Percentiles rank a stretch among this genome's conserved stretches.
Evolutionary conservation across 2,329 filamentous ascomycete genomes (phyloP).

Genomic region (Monosporascus sp.): DNA sequence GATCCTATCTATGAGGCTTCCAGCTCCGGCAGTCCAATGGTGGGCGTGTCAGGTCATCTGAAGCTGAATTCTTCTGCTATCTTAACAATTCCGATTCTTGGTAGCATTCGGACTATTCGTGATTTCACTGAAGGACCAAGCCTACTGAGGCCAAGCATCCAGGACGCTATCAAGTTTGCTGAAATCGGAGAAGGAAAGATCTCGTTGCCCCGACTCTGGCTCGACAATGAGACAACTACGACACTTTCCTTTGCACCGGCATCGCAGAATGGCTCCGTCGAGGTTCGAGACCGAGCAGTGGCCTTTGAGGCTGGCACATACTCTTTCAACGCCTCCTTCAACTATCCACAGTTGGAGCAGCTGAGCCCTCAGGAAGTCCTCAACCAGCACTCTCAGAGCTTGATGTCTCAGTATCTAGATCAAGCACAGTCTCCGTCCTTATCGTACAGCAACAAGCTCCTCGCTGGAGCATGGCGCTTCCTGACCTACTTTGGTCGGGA

Average conservation of each 20-base stretch:
- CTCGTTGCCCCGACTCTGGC: constrained; percentile 49
- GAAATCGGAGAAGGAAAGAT: constrained; percentile 36
- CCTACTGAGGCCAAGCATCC: constrained; percentile 45
- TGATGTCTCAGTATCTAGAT: constrained; percentile 40
- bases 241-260: constrained; percentile 34
- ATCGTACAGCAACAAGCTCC: constrained; percentile 56
- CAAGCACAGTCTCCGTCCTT: constrained; percentile 50
- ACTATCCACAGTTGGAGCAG: constrained; percentile 57
- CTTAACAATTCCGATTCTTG: constrained; percentile 51
- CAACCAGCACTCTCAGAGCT: constrained; percentile 36
- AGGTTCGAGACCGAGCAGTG: constrained; percentile 23
- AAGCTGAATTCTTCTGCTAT: constrained; percentile 53
- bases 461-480: constrained; percentile 61
- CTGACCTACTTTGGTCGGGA: constrained; percentile 64
- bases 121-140: constrained; percentile 57
- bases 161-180: constrained; percentile 44
- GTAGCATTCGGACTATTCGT: constrained; percentile 57
- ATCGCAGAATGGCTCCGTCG: too few relatives aligned
- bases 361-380: constrained; percentile 44
- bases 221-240: constrained; percentile 51
- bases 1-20: constrained; percentile 28
- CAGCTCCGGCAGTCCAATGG: constrained; percentile 16
- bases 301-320: constrained; percentile 49
- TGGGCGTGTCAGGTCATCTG: constrained; percentile 49
- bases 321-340: constrained; percentile 51